These are phyloP conservation scores for Phyllosticta ampelicida DNA, from an alignment of 2,329 filamentous ascomycete species.

Conservation along the genomic window DNA sequence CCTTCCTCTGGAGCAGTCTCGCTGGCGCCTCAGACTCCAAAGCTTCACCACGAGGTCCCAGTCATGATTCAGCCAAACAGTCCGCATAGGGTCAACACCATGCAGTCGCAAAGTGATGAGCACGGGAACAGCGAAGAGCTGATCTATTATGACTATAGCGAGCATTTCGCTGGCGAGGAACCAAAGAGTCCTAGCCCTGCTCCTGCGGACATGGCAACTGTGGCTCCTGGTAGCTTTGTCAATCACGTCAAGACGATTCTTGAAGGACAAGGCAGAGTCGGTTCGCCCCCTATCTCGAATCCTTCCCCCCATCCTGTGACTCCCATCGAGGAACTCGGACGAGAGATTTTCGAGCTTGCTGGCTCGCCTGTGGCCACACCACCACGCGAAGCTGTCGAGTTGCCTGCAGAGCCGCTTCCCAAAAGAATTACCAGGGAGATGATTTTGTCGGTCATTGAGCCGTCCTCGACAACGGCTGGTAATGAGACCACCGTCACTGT, in stretches of 20 bases:
- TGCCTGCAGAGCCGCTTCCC: constrained; percentile 18
- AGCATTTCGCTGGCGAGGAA: constrained; percentile 25
- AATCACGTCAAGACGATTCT: constrained; percentile 33
- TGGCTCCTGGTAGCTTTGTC: constrained; percentile 28
- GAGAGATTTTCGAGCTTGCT: constrained; percentile 16
- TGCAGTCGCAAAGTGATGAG: neutral
- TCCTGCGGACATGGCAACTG: neutral
- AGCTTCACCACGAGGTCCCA: constrained; percentile 26
- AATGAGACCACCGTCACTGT: constrained; percentile 14
- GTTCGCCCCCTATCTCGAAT: neutral
- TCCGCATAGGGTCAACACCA: neutral
- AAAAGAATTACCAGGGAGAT: constrained; percentile 24
- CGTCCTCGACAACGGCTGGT: constrained; percentile 17
- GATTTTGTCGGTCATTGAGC: constrained; percentile 20
- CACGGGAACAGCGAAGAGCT: constrained; percentile 9
- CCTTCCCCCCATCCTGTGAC: neutral
- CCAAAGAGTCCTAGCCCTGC: constrained; percentile 8
- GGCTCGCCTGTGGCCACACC: constrained; percentile 11
- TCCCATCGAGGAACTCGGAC: constrained; percentile 10
- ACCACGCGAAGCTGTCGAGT: constrained; percentile 11
- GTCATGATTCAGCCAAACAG: constrained; percentile 15
- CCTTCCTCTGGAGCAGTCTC: constrained; percentile 35
- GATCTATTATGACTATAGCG: constrained; percentile 28
- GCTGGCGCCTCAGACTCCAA: constrained; percentile 33
- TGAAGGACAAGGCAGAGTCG: neutral